These are phyloP conservation scores for Amaranthus hypochondriacus DNA, from an alignment of 148 eudicot genomes.

Conservation along the genomic window DNA sequence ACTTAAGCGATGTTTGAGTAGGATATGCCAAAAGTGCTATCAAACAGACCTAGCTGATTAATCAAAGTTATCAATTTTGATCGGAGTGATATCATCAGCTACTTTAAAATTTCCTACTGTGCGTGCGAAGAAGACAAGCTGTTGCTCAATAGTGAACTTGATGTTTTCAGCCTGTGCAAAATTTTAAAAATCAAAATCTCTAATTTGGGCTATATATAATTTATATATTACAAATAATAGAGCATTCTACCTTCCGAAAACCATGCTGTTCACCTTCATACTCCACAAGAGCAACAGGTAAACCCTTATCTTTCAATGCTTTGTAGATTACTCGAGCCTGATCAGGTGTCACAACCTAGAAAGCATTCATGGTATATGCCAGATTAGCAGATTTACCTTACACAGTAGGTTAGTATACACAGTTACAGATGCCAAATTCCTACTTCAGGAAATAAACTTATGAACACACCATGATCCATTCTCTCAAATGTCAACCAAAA, in stretches of 20 bases:
- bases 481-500: no score
- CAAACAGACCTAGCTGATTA: conserved; percentile 18
- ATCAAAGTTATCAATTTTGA: conserved; percentile 84
- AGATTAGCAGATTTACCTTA: not conserved
- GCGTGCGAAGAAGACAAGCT: conserved; percentile 95
- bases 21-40: not conserved
- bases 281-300: conserved; percentile 92
- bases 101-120: conserved; percentile 65
- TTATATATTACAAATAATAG: not conserved
- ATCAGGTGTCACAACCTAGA: conserved; percentile 78
- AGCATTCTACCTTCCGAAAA: conserved; percentile 70
- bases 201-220: not conserved
- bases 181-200: not conserved
- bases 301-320: conserved; percentile 78
- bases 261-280: conserved; percentile 97
- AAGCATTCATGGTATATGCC: not conserved
- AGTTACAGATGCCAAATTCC: not conserved
- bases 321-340: conserved; percentile 82
- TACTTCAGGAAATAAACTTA: not conserved
- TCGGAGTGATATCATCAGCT: conserved; percentile 72
- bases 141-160: conserved; percentile 84
- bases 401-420: not conserved
- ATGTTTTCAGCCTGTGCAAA: conserved; percentile 84
- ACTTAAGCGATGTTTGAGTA: not conserved
- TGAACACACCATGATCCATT: no score